Evolutionary conservation across 2,329 filamentous ascomycete genomes (phyloP).

Genomic region (Trematosphaeria pertusa): DNA sequence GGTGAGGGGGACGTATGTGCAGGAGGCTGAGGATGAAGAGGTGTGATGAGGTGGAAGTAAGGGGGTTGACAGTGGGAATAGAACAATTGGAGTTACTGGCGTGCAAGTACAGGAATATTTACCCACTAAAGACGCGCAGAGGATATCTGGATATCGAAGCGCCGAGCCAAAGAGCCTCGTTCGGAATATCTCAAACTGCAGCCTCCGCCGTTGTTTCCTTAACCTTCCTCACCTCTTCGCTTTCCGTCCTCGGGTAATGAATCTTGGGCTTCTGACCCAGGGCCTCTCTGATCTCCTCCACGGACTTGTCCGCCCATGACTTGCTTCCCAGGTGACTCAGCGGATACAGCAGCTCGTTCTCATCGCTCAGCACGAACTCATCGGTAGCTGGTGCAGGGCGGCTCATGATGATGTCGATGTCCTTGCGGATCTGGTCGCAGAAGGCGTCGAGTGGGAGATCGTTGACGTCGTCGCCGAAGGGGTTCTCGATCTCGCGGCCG

Average conservation of each 20-base stretch:
- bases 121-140: no score
- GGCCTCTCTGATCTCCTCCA: conserved; percentile 50
- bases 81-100: no score
- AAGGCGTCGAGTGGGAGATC: conserved; percentile 71
- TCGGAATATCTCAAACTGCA: neutral
- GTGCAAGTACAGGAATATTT: no score
- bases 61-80: no score
- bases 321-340: conserved; percentile 48
- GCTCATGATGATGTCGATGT: conserved; percentile 76
- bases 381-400: conserved; percentile 57
- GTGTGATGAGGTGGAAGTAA: no score
- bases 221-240: conserved; percentile 5
- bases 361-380: conserved; percentile 57
- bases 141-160: no score
- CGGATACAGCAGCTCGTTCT: conserved; percentile 64
- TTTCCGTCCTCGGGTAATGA: conserved; percentile 4
- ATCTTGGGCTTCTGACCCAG: conserved; percentile 42
- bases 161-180: neutral
- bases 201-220: conserved; percentile 3
- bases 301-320: conserved; percentile 44
- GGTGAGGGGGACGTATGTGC: conserved; percentile 1
- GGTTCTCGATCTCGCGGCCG: conserved; percentile 83
- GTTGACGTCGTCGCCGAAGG: conserved; percentile 84
- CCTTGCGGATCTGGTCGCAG: conserved; percentile 74
- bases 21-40: no score